Conservation (phyloP, 2,329 filamentous ascomycete species). For the Sporothrix pallida region DNA sequence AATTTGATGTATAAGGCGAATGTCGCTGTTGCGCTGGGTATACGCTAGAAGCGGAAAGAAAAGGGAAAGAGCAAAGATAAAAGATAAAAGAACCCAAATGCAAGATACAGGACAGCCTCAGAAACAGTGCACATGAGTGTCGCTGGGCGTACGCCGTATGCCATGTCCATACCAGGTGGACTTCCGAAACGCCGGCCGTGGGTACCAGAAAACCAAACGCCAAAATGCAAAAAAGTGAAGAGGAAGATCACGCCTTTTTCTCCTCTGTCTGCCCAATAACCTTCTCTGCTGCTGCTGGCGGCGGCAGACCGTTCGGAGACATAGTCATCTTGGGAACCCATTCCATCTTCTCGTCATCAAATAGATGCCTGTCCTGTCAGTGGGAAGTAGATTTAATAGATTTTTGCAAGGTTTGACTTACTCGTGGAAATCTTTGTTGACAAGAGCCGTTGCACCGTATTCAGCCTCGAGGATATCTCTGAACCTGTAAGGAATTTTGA, state of each 20-base stretch:
- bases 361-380: constrained; percentile 35
- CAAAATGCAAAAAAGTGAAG: neutral
- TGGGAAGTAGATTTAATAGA: neutral
- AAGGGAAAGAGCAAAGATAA: neutral
- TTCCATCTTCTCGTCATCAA: constrained; percentile 37
- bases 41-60: neutral
- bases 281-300: neutral
- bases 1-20: neutral
- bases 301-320: neutral
- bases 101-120: neutral
- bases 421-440: constrained; percentile 58
- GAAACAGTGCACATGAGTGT: neutral
- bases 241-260: neutral
- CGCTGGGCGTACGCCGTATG: neutral
- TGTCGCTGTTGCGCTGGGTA: neutral
- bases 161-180: neutral
- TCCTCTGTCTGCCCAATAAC: neutral
- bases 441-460: constrained; percentile 60
- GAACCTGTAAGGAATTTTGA: constrained; percentile 69
- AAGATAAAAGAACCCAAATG: too few relatives aligned
- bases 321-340: constrained; percentile 37
- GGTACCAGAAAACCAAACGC: neutral
- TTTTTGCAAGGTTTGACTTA: constrained; percentile 45
- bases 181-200: neutral
- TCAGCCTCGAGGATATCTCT: constrained; percentile 63